Base-by-base conservation (phyloP, 2,329 filamentous ascomycete genomes). In the Metarhizium rileyi region DNA sequence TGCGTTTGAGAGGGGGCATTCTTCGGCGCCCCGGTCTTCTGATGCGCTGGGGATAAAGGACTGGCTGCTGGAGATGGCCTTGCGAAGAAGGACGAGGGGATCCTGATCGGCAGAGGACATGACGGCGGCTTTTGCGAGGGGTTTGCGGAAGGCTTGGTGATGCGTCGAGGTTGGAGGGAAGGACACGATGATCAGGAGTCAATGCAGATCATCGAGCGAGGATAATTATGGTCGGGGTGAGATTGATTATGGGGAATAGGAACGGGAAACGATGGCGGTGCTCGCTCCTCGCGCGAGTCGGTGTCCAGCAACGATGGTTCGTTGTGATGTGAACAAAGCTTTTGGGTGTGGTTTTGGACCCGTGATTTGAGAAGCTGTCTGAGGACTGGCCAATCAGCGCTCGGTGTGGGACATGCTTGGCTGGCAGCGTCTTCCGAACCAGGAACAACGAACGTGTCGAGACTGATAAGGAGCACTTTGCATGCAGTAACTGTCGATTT, bases 1-100 rank as follows among this genome's bases (percentile, higher is more conserved):
- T n/a, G 90, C 89, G 62, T 81, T 72, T 46, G 88, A 81, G 46
- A 96, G 79, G 55, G 73, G 65, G 12, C 84, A 80, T 58, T 85
- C 77, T 48, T 75, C 70, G 25, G 77, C 76, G 44, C 78, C 74
- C 14, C 80, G 73, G 59, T 89, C 82, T 57, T 80, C 70, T 49
- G 83, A 85, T 50, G 81, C 84, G 51, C 85, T 87, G 41, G 90
- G 87, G 49, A 87, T 77, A 50, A 90, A 85, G 46, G 82, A 69
- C 59, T 76, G 79, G 59, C 76, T 77, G 50, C 81, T 78, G 49
- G 85, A 81, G 69, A 97, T 93, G 55, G 87, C 84, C 63, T 86
- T 83, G 62, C 90, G 87, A 58, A 97, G 78, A 55, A 93, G 83
- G 56, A 90, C 76, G 56, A 97, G 83, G 46, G 90, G 82, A 63